A percentile compares a stretch with the other conserved stretches of the same genome.
Evolutionary conservation across 2,329 filamentous ascomycete species (phyloP).

Genomic region (Aureobasidium sp.): DNA sequence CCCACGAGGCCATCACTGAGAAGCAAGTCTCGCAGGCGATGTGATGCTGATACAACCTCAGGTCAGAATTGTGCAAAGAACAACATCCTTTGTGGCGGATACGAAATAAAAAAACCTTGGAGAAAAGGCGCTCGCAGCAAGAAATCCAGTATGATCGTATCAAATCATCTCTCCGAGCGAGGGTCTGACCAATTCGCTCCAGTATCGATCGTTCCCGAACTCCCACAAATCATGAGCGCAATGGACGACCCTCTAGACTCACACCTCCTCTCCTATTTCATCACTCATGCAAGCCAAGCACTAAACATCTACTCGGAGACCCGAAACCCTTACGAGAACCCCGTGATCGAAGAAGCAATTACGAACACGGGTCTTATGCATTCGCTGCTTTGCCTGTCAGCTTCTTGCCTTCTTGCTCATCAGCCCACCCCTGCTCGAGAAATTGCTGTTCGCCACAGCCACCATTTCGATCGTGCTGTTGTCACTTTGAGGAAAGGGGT

Average conservation of each 20-base stretch:
- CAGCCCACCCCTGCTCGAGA: slow-evolving; percentile 39
- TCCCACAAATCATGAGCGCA: slow-evolving; percentile 64
- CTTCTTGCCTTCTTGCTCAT: slow-evolving; percentile 59
- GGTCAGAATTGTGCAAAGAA: slow-evolving; percentile 90
- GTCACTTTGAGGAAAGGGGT: slow-evolving; percentile 22
- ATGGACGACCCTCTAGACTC: slow-evolving; percentile 75
- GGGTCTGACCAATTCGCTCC: slow-evolving; percentile 24
- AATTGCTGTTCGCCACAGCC: slow-evolving; percentile 48
- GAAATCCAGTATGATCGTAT: slow-evolving; percentile 46
- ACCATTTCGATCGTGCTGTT: slow-evolving; percentile 44
- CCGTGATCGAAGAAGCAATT: slow-evolving; percentile 74
- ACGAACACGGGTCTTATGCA: slow-evolving; percentile 81
- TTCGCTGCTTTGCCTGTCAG: slow-evolving; percentile 75
- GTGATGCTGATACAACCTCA: slow-evolving; percentile 33
- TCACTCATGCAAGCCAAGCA: slow-evolving; percentile 68
- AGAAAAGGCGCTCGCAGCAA: slow-evolving; percentile 57
- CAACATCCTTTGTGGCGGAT: slow-evolving; percentile 83
- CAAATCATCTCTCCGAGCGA: slow-evolving; percentile 42
- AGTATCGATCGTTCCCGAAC: slow-evolving; percentile 34
- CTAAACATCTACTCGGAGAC: slow-evolving; percentile 75
- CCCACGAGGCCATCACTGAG: neutral
- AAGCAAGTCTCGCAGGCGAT: too few species aligned
- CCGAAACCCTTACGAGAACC: slow-evolving; percentile 78
- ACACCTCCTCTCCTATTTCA: slow-evolving; percentile 77
- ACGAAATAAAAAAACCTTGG: slow-evolving; percentile 72